These are phyloP conservation scores for Leptographium procerum DNA, from an alignment of 2,329 filamentous ascomycete genomes.

Conservation along the genomic window DNA sequence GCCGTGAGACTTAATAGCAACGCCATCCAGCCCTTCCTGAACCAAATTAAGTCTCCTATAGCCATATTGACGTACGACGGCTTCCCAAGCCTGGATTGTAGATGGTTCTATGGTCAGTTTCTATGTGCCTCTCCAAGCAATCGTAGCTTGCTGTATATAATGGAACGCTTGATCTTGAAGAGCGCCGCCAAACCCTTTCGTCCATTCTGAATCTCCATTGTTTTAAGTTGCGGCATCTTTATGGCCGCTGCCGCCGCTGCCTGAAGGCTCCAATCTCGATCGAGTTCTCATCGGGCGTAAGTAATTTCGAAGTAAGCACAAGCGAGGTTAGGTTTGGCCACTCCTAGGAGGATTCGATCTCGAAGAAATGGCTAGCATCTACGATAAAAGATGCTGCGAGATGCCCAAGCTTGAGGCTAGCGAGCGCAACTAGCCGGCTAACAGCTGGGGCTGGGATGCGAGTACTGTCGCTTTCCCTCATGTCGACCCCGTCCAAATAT, in stretches of 20 bases:
- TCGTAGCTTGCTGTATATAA: not conserved
- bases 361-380: constrained; percentile 21
- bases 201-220: constrained; percentile 25
- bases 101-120: not conserved
- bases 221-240: constrained; percentile 21
- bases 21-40: not conserved
- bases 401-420: constrained; percentile 18
- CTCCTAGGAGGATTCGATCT: constrained; percentile 13
- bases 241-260: constrained; percentile 16
- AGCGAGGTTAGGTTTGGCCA: constrained; percentile 22
- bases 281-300: constrained; percentile 14
- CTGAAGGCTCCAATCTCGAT: constrained; percentile 14
- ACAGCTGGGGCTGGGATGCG: constrained; percentile 12
- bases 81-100: not conserved
- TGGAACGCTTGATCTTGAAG: constrained; percentile 11
- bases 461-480: no score
- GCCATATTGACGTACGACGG: not conserved
- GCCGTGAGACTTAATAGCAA: not conserved
- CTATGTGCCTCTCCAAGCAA: not conserved
- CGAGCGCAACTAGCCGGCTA: constrained; percentile 14
- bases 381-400: constrained; percentile 20
- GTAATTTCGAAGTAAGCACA: constrained; percentile 19
- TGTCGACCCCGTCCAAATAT: constrained; percentile 4
- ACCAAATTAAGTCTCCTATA: not conserved
- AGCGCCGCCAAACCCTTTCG: constrained; percentile 19